These are phyloP conservation scores for Leishmania martiniquensis DNA, from an alignment of 208 protist genomes.

Conservation along the genomic window DNA sequence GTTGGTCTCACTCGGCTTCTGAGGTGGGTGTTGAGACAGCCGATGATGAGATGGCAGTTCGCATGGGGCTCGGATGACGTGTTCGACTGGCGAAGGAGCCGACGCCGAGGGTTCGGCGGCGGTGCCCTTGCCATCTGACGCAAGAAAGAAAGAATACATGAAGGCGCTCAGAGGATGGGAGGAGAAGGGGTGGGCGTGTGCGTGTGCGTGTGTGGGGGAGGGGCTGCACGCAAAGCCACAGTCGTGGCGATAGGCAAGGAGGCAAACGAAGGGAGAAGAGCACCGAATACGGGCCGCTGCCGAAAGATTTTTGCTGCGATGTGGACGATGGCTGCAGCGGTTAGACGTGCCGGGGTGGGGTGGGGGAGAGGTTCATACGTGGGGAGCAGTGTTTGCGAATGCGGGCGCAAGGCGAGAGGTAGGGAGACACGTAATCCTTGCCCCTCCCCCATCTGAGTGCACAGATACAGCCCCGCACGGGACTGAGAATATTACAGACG, in stretches of 20 bases:
- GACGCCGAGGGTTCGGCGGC: constrained; percentile 7
- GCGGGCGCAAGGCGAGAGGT: not conserved
- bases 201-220: not conserved
- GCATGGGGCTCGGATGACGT: constrained; percentile 11
- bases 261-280: not conserved
- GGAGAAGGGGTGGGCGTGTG: not conserved
- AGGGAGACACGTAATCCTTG: too few species aligned
- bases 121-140: not conserved
- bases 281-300: not conserved
- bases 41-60: not conserved
- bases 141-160: constrained; percentile 28
- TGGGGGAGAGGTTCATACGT: not conserved
- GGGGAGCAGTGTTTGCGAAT: not conserved
- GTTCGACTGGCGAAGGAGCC: not conserved
- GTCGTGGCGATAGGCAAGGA: not conserved
- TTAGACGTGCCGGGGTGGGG: not conserved
- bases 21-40: not conserved
- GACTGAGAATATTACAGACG: too few species aligned
- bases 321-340: not conserved
- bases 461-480: not conserved
- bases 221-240: not conserved
- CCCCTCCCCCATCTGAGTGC: too few species aligned
- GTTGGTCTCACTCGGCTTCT: not conserved
- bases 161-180: not conserved
- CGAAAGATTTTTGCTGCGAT: not conserved